These are phyloP conservation scores for Pistacia atlantica DNA, from an alignment of 345 rosid species.

Conservation along the genomic window DNA sequence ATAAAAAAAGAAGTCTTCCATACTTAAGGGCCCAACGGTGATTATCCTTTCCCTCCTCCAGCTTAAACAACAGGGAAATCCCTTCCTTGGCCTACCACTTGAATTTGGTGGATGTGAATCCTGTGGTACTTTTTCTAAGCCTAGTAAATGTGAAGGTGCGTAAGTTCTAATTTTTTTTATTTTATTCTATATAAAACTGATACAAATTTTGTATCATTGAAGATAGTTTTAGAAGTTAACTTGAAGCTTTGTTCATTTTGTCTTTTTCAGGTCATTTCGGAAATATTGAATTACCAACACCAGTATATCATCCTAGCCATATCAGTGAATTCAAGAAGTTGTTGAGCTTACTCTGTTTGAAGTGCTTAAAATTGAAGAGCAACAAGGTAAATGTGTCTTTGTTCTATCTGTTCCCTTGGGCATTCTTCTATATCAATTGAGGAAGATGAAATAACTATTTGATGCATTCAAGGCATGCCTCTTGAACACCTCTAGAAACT, in stretches of 20 bases:
- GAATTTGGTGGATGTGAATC: constrained; percentile 94
- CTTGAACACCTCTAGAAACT: neutral
- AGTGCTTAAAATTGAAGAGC: constrained; percentile 76
- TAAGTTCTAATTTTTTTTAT: neutral
- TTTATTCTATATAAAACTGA: neutral
- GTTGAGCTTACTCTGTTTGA: constrained; percentile 81
- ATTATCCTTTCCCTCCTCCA: too few relatives aligned
- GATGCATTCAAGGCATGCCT: neutral
- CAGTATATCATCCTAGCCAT: constrained; percentile 90
- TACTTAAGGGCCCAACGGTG: too few relatives aligned
- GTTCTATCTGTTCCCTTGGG: neutral
- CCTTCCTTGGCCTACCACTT: constrained; percentile 90
- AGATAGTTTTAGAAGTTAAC: neutral
- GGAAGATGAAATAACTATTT: neutral
- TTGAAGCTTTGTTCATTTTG: constrained; percentile 21
- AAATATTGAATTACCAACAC: constrained; percentile 75
- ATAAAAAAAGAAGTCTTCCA: too few relatives aligned
- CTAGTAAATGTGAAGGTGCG: constrained; percentile 86
- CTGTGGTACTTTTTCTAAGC: constrained; percentile 84
- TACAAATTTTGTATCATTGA: neutral
- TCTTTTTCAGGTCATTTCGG: constrained; percentile 90
- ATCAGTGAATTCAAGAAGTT: constrained; percentile 69
- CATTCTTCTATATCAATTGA: neutral
- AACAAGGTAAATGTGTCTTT: constrained; percentile 53
- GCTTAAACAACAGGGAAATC: constrained; percentile 35